Percentiles rank a stretch among this genome's conserved stretches.
These are phyloP conservation scores for Fusarium virguliforme DNA, from an alignment of 2,329 filamentous ascomycete species.

Conservation along the genomic window DNA sequence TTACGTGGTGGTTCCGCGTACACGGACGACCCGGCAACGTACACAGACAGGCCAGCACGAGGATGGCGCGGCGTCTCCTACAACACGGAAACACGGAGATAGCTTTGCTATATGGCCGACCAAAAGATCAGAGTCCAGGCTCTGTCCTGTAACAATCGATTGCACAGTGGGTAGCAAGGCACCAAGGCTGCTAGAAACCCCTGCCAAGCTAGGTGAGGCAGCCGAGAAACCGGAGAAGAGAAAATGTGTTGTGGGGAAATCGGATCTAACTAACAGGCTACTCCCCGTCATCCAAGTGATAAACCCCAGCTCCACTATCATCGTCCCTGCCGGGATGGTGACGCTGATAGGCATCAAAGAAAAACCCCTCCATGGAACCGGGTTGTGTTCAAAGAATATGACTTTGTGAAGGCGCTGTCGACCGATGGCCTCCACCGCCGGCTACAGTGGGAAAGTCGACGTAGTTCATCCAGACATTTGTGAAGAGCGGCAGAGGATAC, in stretches of 20 bases:
- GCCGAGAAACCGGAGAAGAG: slow-evolving; percentile 9
- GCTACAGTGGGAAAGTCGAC: too few relatives aligned
- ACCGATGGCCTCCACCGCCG: background rate
- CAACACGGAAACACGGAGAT: background rate
- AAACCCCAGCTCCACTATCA: slow-evolving; percentile 12
- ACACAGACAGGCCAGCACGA: too few relatives aligned
- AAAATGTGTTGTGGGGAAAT: slow-evolving; percentile 5
- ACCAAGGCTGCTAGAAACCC: slow-evolving; percentile 3
- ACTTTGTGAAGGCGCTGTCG: background rate
- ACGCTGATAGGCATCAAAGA: slow-evolving; percentile 8
- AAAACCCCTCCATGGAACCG: background rate
- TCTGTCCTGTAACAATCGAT: background rate
- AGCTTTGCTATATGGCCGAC: background rate
- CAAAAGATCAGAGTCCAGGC: background rate
- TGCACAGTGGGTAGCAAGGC: background rate
- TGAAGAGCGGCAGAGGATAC: too few relatives aligned
- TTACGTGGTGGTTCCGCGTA: too few relatives aligned
- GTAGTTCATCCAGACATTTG: too few relatives aligned
- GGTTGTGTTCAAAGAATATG: background rate
- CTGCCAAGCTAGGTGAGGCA: slow-evolving; percentile 1
- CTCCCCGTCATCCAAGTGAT: slow-evolving; percentile 1
- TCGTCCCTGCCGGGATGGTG: slow-evolving; percentile 11
- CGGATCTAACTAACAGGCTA: slow-evolving; percentile 7
- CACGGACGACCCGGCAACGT: too few relatives aligned
- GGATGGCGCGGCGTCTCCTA: background rate